Evolutionary conservation across 139 green algal genomes (phyloP).

Genomic region (Coelastrella sp.): DNA sequence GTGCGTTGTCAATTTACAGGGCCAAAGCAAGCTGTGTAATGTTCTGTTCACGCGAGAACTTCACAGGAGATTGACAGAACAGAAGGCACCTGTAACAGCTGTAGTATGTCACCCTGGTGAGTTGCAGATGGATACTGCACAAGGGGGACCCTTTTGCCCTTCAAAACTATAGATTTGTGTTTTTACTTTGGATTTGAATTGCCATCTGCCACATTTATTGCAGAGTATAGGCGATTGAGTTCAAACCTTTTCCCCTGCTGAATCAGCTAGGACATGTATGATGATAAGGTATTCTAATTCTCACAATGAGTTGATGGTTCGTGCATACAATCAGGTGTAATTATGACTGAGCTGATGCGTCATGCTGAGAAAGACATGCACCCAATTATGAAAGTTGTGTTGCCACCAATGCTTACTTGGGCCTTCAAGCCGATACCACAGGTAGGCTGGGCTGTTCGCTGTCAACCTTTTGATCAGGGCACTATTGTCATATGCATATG

Average conservation of each 20-base stretch:
- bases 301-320: too few species aligned
- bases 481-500: background rate
- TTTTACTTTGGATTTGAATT: too few species aligned
- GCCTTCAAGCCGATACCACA: conserved; percentile 51
- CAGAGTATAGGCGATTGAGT: too few species aligned
- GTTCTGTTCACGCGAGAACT: conserved; percentile 66
- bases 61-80: conserved; percentile 41
- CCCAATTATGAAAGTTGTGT: background rate
- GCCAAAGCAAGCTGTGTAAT: conserved; percentile 73
- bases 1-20: conserved; percentile 37
- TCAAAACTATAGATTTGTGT: too few species aligned
- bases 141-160: too few species aligned
- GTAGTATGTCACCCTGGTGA: conserved; percentile 50
- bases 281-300: too few species aligned
- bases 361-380: conserved; percentile 18
- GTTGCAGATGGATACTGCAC: background rate
- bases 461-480: too few species aligned
- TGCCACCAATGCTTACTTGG: background rate
- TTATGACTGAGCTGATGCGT: conserved; percentile 46
- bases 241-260: too few species aligned
- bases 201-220: too few species aligned
- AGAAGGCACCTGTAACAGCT: background rate
- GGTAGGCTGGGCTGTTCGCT: too few species aligned
- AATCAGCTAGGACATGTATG: too few species aligned
- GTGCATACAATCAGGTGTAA: conserved; percentile 44